A percentile compares a stretch with the other conserved stretches of the same genome.
Conservation (phyloP, 2,329 filamentous ascomycete genomes). For the Diplodia scrobiculata region DNA sequence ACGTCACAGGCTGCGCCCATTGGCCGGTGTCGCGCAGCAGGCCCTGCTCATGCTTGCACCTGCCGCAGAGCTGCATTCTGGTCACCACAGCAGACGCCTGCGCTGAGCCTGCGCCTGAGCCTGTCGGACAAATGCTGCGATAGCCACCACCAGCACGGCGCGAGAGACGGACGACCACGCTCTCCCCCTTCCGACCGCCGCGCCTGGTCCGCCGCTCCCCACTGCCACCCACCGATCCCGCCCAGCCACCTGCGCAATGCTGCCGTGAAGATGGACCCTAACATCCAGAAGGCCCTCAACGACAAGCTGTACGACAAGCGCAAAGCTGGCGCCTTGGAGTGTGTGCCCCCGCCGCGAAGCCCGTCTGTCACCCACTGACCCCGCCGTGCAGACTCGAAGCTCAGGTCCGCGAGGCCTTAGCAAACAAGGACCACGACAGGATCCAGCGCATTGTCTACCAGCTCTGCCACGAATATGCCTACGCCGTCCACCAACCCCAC, state of each 20-base stretch:
- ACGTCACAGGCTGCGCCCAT: conserved; percentile 17
- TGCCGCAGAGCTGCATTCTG: conserved; percentile 6
- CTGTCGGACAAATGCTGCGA: conserved; percentile 28
- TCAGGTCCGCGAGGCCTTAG: conserved; percentile 80
- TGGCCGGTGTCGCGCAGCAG: conserved; percentile 19
- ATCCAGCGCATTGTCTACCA: conserved; percentile 91
- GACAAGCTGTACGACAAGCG: conserved; percentile 99
- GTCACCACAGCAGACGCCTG: conserved; percentile 10
- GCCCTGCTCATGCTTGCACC: conserved; percentile 20
- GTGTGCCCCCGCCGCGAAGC: conserved; percentile 47
- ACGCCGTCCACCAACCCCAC: conserved; percentile 94
- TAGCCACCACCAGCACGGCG: conserved; percentile 10
- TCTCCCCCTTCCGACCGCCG: conserved; percentile 12
- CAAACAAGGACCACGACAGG: conserved; percentile 72
- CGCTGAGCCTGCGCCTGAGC: conserved; percentile 1
- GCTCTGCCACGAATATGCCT: conserved; percentile 96
- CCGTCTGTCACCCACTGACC: conserved; percentile 16
- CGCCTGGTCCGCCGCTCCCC: not conserved
- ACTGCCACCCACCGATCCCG: conserved; percentile 12
- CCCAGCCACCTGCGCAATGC: conserved; percentile 29
- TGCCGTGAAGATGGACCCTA: conserved; percentile 69
- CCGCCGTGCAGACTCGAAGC: conserved; percentile 71
- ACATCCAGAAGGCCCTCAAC: conserved; percentile 86
- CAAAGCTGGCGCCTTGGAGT: conserved; percentile 96
- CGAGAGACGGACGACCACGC: conserved; percentile 16